Evolutionary conservation across 1,284 basidiomycete genomes (phyloP).

Genomic region (Leccinum pseudoinsigne): DNA sequence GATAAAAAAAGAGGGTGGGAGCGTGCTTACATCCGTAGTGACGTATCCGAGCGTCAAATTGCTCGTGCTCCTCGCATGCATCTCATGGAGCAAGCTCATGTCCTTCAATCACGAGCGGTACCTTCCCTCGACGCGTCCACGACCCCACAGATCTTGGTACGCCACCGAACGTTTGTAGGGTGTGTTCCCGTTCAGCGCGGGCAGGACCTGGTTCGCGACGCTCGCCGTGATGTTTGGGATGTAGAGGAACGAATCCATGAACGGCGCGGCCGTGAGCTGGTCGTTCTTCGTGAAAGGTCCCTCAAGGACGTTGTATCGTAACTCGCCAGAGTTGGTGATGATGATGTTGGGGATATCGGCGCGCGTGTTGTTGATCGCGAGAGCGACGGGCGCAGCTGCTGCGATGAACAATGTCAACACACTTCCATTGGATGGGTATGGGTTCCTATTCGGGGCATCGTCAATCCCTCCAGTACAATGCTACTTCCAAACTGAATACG

Average conservation of each 20-base stretch:
- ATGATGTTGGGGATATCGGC: slow-evolving; percentile 62
- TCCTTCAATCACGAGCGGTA: no score
- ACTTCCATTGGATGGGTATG: slow-evolving; percentile 67
- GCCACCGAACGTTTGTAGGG: no score
- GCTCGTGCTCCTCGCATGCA: slow-evolving; percentile 29
- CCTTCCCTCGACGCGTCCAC: slow-evolving; percentile 32
- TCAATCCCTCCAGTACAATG: background rate
- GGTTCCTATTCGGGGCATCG: slow-evolving; percentile 38
- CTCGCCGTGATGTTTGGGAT: slow-evolving; percentile 40
- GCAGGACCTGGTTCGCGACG: slow-evolving; percentile 54
- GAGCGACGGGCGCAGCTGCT: slow-evolving; percentile 54
- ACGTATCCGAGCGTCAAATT: slow-evolving; percentile 64
- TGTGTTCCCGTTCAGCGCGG: slow-evolving; percentile 46
- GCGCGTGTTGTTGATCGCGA: slow-evolving; percentile 61
- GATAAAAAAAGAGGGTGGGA: background rate
- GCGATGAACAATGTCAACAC: slow-evolving; percentile 61
- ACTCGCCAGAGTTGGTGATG: slow-evolving; percentile 72
- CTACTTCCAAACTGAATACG: slow-evolving; percentile 18
- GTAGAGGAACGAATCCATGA: no score
- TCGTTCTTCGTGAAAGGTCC: slow-evolving; percentile 81
- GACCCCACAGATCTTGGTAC: slow-evolving; percentile 41
- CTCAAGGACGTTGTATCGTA: slow-evolving; percentile 70
- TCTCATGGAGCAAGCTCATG: slow-evolving; percentile 4
- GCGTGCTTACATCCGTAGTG: slow-evolving; percentile 59
- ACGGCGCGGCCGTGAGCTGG: slow-evolving; percentile 55